Base-by-base conservation (phyloP, 1,284 basidiomycete species). In the Cryptococcus sp. region DNA sequence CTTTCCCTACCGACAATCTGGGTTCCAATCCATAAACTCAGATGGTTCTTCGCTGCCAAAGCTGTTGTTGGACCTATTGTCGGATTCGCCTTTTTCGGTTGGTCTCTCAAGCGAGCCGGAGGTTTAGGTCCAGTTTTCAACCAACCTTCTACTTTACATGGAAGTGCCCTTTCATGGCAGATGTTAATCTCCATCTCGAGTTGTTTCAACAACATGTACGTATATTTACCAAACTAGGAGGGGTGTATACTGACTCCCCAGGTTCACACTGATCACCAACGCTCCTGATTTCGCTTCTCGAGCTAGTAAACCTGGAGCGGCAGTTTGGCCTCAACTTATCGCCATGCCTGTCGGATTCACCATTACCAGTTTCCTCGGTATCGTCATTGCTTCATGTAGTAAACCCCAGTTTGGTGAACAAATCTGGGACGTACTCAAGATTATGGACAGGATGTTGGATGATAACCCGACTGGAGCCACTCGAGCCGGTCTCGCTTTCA, bases 21-120 rank as follows among this genome's bases (percentile, higher is more conserved):
- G 84, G 85, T 89, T 57, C 87, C 87, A 4, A 84, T 90, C 45
- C 87, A 90, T 78, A 83, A 87, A 71, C 85, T 91, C 61, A 83
- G 87, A 42, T 87, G 89, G 72, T 80, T 92, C 48, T 93, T 94
- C 80, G 86, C 86, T 14, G 70, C 86, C 60, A 92, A 92, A 74
- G 84, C 87, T 2, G 79, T 89, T 60, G 79, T 92, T 15, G 74
- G 76, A 0, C 79, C 79, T 5, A 82, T 82, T 50, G 86, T 86
- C 15, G 88, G 86, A 15, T 82, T 92, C 59, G 82, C 83, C 3
- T 88, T 91, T 77, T 87, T 92, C 73, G 81, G 85, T 56, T 90
- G 90, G 88, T 85, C 84, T 58, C 85, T 91, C 65, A 80, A 84
- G 49, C 87, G 86, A 62, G 88, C 89, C 0, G 83, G 85, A 52